Evolutionary conservation across 108 stramenopile species (phyloP).

Genomic region (Fistulifera pelliculosa): DNA sequence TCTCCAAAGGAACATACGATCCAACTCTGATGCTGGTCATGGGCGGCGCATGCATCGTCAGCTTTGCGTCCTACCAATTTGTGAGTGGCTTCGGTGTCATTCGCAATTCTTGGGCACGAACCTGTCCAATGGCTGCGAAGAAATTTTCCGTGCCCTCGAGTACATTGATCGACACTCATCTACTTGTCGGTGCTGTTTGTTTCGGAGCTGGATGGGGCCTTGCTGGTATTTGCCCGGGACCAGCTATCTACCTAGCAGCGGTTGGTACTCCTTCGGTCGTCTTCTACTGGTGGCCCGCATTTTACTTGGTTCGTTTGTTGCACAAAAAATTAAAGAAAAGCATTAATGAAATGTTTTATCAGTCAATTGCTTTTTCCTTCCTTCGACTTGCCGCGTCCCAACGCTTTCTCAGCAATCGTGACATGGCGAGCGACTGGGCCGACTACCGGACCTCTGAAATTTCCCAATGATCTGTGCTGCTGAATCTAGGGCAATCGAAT

Average conservation of each 20-base stretch:
- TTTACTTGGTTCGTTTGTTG: neutral
- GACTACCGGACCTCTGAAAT: slow-evolving; percentile 55
- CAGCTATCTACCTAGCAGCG: slow-evolving; percentile 29
- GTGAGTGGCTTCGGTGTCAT: slow-evolving; percentile 28
- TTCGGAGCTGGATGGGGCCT: slow-evolving; percentile 60
- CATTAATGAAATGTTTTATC: no score
- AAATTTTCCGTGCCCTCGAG: slow-evolving; percentile 34
- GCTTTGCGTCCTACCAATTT: slow-evolving; percentile 50
- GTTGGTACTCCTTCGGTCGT: slow-evolving; percentile 21
- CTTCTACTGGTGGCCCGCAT: slow-evolving; percentile 32
- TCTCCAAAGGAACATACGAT: slow-evolving; percentile 63
- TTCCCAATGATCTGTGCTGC: slow-evolving; percentile 5
- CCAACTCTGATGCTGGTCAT: slow-evolving; percentile 74
- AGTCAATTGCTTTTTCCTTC: no score
- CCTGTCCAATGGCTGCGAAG: no score
- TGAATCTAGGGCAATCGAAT: no score
- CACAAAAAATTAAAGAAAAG: no score
- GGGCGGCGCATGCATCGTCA: slow-evolving; percentile 58
- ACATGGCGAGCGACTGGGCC: slow-evolving; percentile 75
- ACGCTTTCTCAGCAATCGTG: slow-evolving; percentile 63
- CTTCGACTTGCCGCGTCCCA: slow-evolving; percentile 43
- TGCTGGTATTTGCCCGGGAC: slow-evolving; percentile 50
- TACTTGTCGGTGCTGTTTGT: slow-evolving; percentile 25
- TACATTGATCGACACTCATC: slow-evolving; percentile 25
- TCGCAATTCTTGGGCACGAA: no score